Evolutionary conservation across 257 asterid species (phyloP).

Genomic region (Ilex asprella): DNA sequence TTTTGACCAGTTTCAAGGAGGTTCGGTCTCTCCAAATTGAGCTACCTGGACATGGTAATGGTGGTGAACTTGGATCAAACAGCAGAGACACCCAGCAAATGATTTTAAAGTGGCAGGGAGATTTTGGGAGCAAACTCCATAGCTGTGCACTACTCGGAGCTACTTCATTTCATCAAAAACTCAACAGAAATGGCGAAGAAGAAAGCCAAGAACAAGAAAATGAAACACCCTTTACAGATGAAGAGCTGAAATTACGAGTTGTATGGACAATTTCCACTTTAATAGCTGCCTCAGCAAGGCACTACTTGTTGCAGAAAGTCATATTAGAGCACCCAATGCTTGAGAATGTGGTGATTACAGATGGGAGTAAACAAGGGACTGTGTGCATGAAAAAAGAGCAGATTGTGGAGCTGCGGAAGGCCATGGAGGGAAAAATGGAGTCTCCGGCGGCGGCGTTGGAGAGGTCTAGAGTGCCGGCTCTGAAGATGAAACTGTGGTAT

Average conservation of each 20-base stretch:
- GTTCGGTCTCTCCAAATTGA: too few relatives aligned
- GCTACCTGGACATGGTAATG: slow-evolving; percentile 15
- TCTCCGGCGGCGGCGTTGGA: slow-evolving; percentile 7
- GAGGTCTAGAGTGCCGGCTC: slow-evolving; percentile 48
- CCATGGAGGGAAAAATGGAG: background rate
- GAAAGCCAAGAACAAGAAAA: background rate
- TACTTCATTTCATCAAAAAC: slow-evolving; percentile 13
- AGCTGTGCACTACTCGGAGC: slow-evolving; percentile 61
- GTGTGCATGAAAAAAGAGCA: slow-evolving; percentile 42
- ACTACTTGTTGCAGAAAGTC: slow-evolving; percentile 34
- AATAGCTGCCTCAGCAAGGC: slow-evolving; percentile 66
- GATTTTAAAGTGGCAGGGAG: slow-evolving; percentile 65
- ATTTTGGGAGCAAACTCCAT: slow-evolving; percentile 56
- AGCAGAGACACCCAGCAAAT: slow-evolving; percentile 15
- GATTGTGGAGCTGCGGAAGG: slow-evolving; percentile 37
- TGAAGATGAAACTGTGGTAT: slow-evolving; percentile 76
- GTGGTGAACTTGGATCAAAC: slow-evolving; percentile 28
- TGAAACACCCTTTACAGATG: slow-evolving; percentile 28
- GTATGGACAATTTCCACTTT: slow-evolving; percentile 67
- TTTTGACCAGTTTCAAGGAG: too few relatives aligned
- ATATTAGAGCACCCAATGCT: slow-evolving; percentile 23
- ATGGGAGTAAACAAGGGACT: slow-evolving; percentile 52
- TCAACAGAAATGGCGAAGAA: background rate
- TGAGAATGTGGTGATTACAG: slow-evolving; percentile 36
- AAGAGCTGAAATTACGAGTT: slow-evolving; percentile 49